A percentile compares a stretch with the other conserved stretches of the same genome.
Conservation (phyloP, 805 yeast species). For the Hanseniaspora vineae region DNA sequence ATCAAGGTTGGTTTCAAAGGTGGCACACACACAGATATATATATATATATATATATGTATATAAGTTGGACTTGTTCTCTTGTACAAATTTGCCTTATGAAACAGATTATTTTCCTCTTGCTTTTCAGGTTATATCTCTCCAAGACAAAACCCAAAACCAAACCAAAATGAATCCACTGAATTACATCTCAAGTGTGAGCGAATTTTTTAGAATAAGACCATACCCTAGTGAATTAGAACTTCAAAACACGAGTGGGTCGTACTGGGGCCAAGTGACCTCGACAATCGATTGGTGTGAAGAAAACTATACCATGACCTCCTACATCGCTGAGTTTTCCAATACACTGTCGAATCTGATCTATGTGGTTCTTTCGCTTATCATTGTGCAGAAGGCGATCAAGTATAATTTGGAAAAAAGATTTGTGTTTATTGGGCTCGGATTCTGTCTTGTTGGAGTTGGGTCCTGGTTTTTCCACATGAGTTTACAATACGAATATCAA, state of each 20-base stretch:
- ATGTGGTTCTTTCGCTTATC: slow-evolving; percentile 43
- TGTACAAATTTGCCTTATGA: no score
- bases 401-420: slow-evolving; percentile 57
- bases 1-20: no score
- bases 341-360: slow-evolving; percentile 61
- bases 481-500: slow-evolving; percentile 79
- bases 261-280: slow-evolving; percentile 79
- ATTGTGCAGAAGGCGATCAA: slow-evolving; percentile 48
- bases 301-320: slow-evolving; percentile 76
- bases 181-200: not conserved
- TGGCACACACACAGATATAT: no score
- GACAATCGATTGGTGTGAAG: slow-evolving; percentile 99
- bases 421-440: slow-evolving; percentile 59
- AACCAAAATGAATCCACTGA: not conserved
- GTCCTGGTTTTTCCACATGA: slow-evolving; percentile 94
- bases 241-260: slow-evolving; percentile 17
- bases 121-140: not conserved
- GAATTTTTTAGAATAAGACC: not conserved
- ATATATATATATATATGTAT: not conserved
- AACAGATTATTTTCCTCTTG: no score
- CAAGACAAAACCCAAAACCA: not conserved
- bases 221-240: not conserved
- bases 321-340: slow-evolving; percentile 88
- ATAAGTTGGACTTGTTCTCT: not conserved
- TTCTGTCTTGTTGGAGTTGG: slow-evolving; percentile 88